These are phyloP conservation scores for Sarocladium kiliense DNA, from an alignment of 2,329 filamentous ascomycete species.

Conservation along the genomic window DNA sequence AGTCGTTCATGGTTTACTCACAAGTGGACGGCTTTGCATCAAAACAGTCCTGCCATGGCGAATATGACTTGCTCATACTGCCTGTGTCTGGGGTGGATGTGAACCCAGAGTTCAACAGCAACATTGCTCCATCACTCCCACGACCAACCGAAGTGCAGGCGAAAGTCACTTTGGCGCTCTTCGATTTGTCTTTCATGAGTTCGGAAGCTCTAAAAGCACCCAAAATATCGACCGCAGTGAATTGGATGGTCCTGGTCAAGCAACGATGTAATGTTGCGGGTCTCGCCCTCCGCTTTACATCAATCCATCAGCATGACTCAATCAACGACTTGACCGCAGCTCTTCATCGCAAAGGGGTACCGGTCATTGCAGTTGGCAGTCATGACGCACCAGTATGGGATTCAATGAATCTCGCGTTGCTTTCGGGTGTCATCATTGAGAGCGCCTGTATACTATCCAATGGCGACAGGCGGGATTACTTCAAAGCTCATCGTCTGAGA, in stretches of 20 bases:
- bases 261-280: conserved; percentile 13
- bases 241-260: conserved; percentile 13
- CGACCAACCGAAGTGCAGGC: conserved; percentile 3
- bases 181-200: conserved; percentile 14
- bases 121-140: not conserved
- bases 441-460: conserved; percentile 35
- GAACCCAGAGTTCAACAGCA: not conserved
- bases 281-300: conserved; percentile 13
- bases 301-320: not conserved
- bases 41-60: not conserved
- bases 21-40: not conserved
- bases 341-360: conserved; percentile 9
- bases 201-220: conserved; percentile 3
- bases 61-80: conserved; percentile 14
- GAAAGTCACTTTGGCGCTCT: conserved; percentile 13
- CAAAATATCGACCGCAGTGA: conserved; percentile 8
- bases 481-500: conserved; percentile 31
- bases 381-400: conserved; percentile 16
- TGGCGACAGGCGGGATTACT: conserved; percentile 37
- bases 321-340: conserved; percentile 9
- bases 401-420: conserved; percentile 22
- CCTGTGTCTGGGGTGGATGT: conserved; percentile 10
- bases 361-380: conserved; percentile 17
- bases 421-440: conserved; percentile 34
- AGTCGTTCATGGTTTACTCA: conserved; percentile 8